Conservation (phyloP, 768 basidiomycete genomes). For the Mycena vitilis region DNA sequence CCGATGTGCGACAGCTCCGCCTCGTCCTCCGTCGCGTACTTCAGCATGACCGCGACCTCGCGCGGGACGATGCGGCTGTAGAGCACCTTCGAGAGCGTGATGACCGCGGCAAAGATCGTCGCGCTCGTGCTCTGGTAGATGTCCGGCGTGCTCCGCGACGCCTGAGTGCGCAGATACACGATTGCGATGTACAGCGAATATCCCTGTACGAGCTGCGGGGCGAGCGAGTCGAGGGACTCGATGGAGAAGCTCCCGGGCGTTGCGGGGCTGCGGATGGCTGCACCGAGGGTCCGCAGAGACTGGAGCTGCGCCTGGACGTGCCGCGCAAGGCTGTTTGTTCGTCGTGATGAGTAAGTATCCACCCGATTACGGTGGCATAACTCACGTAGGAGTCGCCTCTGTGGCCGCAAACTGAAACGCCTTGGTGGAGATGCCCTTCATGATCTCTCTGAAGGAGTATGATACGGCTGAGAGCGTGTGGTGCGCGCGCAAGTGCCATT, state of each 20-base stretch:
- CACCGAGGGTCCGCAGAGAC: constrained; percentile 8
- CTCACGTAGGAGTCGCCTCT: constrained; percentile 19
- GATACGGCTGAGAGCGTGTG: constrained; percentile 49
- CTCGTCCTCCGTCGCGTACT: constrained; percentile 28
- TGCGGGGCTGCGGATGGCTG: constrained; percentile 18
- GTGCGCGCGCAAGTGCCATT: constrained; percentile 49
- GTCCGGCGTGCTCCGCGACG: constrained; percentile 20
- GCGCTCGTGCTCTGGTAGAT: constrained; percentile 31
- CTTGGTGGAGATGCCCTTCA: constrained; percentile 46
- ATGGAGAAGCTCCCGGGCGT: constrained; percentile 16
- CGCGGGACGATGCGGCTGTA: constrained; percentile 28
- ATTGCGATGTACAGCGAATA: constrained; percentile 31
- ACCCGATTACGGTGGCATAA: neutral
- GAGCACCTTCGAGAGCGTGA: constrained; percentile 28
- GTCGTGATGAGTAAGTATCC: neutral
- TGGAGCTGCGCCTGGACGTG: constrained; percentile 23
- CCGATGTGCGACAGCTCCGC: constrained; percentile 25
- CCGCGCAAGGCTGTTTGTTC: constrained; percentile 19
- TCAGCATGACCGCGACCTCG: constrained; percentile 21
- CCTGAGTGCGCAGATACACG: constrained; percentile 29
- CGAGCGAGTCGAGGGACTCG: constrained; percentile 17
- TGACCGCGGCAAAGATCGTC: constrained; percentile 26
- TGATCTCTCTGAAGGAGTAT: constrained; percentile 48
- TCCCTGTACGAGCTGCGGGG: constrained; percentile 28
- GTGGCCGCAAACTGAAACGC: constrained; percentile 44